Base-by-base conservation (phyloP, 2,329 filamentous ascomycete genomes). In the Rhinocladiella similis region DNA sequence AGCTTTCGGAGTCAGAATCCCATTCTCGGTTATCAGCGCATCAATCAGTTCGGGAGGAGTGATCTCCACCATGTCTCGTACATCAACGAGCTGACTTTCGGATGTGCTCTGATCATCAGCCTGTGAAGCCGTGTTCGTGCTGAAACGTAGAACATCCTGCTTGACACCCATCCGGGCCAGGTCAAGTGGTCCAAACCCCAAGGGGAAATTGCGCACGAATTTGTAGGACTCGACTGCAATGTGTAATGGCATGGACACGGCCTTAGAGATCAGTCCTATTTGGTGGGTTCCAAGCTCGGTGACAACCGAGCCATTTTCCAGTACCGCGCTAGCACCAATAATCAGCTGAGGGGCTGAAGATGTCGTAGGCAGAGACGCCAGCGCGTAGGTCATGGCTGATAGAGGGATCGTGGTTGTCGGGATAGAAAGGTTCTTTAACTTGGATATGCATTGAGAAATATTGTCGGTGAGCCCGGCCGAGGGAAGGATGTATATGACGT, bases 211-310 rank as follows among this genome's bases (percentile, higher is more conserved):
- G 66, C 91, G 83, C 45, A 95, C 91, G 69, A 99, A 97, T 76
- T 99, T 99, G 79, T 99, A 94, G 67, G 90, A 95, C 77, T 99
- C 94, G 1, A 89, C 89, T 4, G 94, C 91, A 16, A 96, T 91
- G 68, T 95, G 96, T 65, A 97, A 90, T 0, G 89, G 89, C 61
- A 90, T 86, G 38, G 86, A 84, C 59, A 83, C 81, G 13, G 82
- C 82, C 66, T 87, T 86, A 4, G 92, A 91, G 50, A 97, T 77
- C 64, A 91, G 78, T 1, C 90, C 92, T 65, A 97, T 87, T 76
- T 96, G 91, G 65, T 90, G 93, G 3, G 85, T 87, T 22, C 93
- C 93, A 75, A 97, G 83, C 47, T 92, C 81, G 20, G 89, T 93
- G 64, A 99, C 90, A 65, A 97, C 88, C 36, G 93, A 93, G 48